A percentile compares a stretch with the other conserved stretches of the same genome.
These are phyloP conservation scores for Acer negundo DNA, from an alignment of 345 rosid genomes.

Conservation along the genomic window DNA sequence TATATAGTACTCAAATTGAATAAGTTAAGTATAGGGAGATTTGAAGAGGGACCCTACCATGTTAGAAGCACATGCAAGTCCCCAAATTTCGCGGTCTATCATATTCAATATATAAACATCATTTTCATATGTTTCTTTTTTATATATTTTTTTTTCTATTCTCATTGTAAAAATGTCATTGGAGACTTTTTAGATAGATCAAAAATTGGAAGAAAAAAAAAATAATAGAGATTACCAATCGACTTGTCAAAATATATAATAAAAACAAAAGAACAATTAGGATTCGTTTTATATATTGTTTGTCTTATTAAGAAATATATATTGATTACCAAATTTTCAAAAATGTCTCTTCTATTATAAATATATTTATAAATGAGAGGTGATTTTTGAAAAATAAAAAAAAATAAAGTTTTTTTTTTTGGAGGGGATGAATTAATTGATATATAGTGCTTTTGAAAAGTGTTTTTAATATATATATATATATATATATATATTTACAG, in stretches of 20 bases:
- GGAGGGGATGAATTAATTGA: no score
- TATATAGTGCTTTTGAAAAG: no score
- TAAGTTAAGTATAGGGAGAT: not conserved
- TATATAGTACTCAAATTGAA: not conserved
- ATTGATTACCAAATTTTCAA: conserved; percentile 2
- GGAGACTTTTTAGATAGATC: not conserved
- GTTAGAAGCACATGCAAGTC: conserved; percentile 54
- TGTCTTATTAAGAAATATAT: not conserved
- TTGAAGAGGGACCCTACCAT: conserved; percentile 46
- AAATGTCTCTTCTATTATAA: not conserved
- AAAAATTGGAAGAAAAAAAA: not conserved
- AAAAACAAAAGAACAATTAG: not conserved
- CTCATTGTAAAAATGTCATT: not conserved
- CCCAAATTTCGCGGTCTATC: conserved; percentile 35
- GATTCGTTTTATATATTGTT: not conserved
- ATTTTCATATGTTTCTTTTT: conserved; percentile 22
- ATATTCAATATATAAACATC: conserved; percentile 26
- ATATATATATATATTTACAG: no score
- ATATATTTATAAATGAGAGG: no score
- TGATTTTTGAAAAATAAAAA: no score
- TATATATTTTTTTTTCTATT: not conserved
- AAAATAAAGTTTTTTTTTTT: no score
- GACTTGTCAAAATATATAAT: not conserved
- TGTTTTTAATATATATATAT: no score
- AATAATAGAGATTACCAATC: no score